Evolutionary conservation across 257 asterid species (phyloP).

Genomic region (Dorcoceras hygrometricum): DNA sequence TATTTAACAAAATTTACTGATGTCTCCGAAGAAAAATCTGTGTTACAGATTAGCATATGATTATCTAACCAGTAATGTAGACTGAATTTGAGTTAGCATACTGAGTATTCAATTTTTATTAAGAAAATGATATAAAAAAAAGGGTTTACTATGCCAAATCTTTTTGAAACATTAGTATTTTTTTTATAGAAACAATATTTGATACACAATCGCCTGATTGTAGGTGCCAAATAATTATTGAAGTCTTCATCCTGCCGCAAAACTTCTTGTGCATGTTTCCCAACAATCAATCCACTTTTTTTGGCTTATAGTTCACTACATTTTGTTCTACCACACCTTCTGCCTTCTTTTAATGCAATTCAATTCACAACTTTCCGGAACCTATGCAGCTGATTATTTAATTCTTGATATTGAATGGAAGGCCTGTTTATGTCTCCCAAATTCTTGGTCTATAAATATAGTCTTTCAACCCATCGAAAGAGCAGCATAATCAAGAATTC

Average conservation of each 20-base stretch:
- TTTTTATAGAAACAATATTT: no score
- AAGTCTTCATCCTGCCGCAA: slow-evolving; percentile 34
- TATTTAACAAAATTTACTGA: no score
- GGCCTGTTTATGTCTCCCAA: slow-evolving; percentile 30
- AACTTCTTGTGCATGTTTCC: slow-evolving; percentile 42
- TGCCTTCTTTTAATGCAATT: slow-evolving; percentile 31
- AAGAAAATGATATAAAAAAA: no score
- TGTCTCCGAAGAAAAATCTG: no score
- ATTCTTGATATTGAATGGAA: slow-evolving; percentile 28
- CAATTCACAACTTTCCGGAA: slow-evolving; percentile 10
- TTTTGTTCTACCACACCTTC: slow-evolving; percentile 30
- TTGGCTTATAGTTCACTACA: slow-evolving; percentile 18
- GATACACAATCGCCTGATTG: no score
- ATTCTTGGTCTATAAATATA: slow-evolving; percentile 29
- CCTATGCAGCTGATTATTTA: slow-evolving; percentile 26
- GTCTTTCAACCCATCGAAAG: slow-evolving; percentile 2
- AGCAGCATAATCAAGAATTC: slow-evolving; percentile 27
- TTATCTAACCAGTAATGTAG: no score
- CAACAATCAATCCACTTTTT: slow-evolving; percentile 32
- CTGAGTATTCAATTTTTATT: no score
- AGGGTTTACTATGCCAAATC: no score
- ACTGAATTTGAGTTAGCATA: no score
- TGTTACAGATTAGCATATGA: no score
- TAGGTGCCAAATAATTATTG: no score
- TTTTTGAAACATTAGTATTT: no score